These are phyloP conservation scores for Blastocystis sp. DNA, from an alignment of 352 stramenopile genomes.

Conservation along the genomic window DNA sequence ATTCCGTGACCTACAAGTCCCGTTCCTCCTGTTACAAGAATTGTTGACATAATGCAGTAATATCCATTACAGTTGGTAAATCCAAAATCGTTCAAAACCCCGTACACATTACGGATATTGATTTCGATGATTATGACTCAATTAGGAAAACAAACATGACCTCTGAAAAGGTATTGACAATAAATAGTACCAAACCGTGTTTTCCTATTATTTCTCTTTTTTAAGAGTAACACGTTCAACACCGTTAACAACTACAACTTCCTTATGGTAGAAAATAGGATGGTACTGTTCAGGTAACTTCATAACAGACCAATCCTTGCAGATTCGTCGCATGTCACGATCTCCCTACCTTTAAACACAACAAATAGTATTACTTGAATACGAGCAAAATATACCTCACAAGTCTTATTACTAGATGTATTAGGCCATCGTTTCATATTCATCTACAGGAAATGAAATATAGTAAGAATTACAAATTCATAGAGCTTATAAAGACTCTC, in stretches of 20 bases:
- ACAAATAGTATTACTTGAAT: background rate
- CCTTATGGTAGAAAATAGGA: constrained; percentile 12
- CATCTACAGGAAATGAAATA: background rate
- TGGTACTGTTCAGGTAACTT: background rate
- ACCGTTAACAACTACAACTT: background rate
- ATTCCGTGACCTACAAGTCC: background rate
- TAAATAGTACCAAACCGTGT: no score
- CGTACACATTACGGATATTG: no score
- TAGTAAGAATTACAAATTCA: background rate
- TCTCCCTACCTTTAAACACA: background rate
- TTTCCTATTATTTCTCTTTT: background rate
- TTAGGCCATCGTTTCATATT: constrained; percentile 1
- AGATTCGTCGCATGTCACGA: background rate
- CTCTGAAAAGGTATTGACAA: no score
- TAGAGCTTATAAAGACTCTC: background rate
- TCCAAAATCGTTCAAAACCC: no score
- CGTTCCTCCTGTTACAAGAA: background rate
- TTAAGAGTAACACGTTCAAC: background rate
- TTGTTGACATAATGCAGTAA: background rate
- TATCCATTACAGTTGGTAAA: no score
- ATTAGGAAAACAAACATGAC: no score
- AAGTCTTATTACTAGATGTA: constrained; percentile 22
- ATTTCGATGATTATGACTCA: no score
- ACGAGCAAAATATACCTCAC: constrained; percentile 2
- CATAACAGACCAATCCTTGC: constrained; percentile 1